Base-by-base conservation (phyloP, 495 filamentous ascomycete genomes). In the Hyaloscypha variabilis region DNA sequence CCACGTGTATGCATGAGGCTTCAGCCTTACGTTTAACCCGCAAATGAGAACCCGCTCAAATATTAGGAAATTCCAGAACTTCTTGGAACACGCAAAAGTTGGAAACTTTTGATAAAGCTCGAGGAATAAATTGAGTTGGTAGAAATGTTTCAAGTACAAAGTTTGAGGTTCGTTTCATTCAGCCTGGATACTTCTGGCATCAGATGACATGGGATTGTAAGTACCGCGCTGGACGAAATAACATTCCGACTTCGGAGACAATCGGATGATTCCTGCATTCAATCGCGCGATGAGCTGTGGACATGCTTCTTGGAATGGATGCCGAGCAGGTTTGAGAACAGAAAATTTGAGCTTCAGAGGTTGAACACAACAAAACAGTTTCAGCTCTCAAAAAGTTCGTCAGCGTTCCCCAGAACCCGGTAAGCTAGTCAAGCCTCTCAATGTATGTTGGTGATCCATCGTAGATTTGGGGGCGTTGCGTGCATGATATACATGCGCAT, bases 91-190 rank as follows among this genome's bases (percentile, higher is more conserved):
- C 17, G 17, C 11, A 46, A 46, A 46, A 46, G 39, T 46, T 46
- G 1, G 17, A 46, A 46, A 17, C 1, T 17, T 46, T 19, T 54
- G 51, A 25, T 11, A 25, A 28, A 54, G 8, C 1, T 25, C n/a
- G 8, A 10, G 3, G 25, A 19, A 54, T 10, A 6, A 6, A 54
- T 54, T 54, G 51, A 54, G n/a, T 54, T 24, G 3, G 51, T 28
- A 54, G 51, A 54, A 25, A 25, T 54, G 51, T 54, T 54, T 54
- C 51, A 54, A 54, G 25, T 24, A 54, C 25, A 54, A 54, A 28
- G 21, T 17, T 28, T 23, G 51, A 28, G 3, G 21, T 54, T 46
- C 11, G 25, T 54, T 54, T 17, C 51, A 25, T 54, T 28, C 51
- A 54, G 51, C 51, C 51, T 54, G 51, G 51, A 54, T 17, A 46